These are phyloP conservation scores for Penicillium sp. DNA, from an alignment of 2,329 filamentous ascomycete genomes.

Conservation along the genomic window DNA sequence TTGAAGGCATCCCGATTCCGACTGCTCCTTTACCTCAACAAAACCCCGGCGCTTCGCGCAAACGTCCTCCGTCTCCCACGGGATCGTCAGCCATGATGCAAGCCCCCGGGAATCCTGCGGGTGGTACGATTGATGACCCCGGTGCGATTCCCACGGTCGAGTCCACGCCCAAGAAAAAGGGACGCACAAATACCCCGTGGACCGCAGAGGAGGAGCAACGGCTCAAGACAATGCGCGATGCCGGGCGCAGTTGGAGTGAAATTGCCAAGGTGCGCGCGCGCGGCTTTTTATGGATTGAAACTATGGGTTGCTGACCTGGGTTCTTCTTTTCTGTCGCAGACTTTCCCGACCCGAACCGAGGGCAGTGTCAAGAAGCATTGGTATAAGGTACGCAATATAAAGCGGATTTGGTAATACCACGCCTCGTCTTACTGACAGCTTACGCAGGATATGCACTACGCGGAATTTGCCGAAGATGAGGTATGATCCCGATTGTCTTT, in stretches of 20 bases:
- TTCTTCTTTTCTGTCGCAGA: slow-evolving; percentile 43
- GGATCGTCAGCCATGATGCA: slow-evolving; percentile 32
- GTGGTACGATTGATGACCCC: slow-evolving; percentile 25
- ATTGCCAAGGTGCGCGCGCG: slow-evolving; percentile 72
- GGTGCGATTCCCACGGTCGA: slow-evolving; percentile 22
- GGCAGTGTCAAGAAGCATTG: slow-evolving; percentile 99
- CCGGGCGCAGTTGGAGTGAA: slow-evolving; percentile 90
- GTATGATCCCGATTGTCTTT: slow-evolving; percentile 40
- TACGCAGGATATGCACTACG: slow-evolving; percentile 92
- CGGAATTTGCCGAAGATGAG: slow-evolving; percentile 95
- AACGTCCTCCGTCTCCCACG: slow-evolving; percentile 38
- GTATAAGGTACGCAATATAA: slow-evolving; percentile 66
- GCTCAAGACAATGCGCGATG: slow-evolving; percentile 87
- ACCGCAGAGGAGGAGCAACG: slow-evolving; percentile 86
- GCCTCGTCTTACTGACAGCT: slow-evolving; percentile 10
- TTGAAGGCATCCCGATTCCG: slow-evolving; percentile 37
- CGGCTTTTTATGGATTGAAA: background rate
- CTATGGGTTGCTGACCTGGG: slow-evolving; percentile 2
- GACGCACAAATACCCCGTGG: slow-evolving; percentile 97
- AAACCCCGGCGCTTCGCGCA: slow-evolving; percentile 28
- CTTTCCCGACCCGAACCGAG: slow-evolving; percentile 85
- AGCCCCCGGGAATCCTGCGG: slow-evolving; percentile 22
- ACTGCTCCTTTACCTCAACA: slow-evolving; percentile 30
- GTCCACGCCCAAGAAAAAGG: slow-evolving; percentile 60
- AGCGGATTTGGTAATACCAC: background rate